Base-by-base conservation (phyloP, 352 stramenopile genomes). In the Nannochloropsis limnetica region DNA sequence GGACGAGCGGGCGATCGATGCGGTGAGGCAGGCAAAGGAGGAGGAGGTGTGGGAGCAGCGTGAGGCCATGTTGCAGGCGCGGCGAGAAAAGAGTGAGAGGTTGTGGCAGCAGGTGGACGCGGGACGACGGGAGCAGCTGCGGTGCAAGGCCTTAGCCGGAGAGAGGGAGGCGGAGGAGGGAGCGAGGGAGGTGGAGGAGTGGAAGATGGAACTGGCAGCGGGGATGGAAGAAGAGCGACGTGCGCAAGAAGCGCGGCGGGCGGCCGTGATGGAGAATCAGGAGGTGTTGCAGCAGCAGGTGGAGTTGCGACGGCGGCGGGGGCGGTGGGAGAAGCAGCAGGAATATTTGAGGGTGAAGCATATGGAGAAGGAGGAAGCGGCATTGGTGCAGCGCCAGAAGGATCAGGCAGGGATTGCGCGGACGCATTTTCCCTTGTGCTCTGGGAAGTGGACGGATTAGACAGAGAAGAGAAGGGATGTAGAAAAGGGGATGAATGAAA, bases 41-140 rank as follows among this genome's bases (percentile, higher is more conserved):
- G 61, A 74, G 4, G 61, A 74, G 61, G 61, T 74, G n/a, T 74
- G 61, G 61, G 61, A 74, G 61, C 61, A 74, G 11, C 61, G 61
- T 0, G 61, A 74, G 20, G 61, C 61, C 8, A 29, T 23, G 3
- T 74, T 74, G 11, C 61, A 74, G 61, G 61, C n/a, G 61, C 61
- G 61, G 61, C 2, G 11, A 74, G n/a, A 25, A 22, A 74, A 74
- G n/a, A 3, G 11, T 11, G 25, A 74, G 61, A 29, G n/a, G n/a
- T 29, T 74, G 4, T 74, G 61, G 61, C 25, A 31, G 25, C n/a
- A 74, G 61, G 25, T 74, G 5, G 61, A 74, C n/a, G 61, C 61
- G 61, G 8, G n/a, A 9, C 2, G 61, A 23, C 61, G 22, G 11
- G n/a, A 74, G 25, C 61, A 25, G 25, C 1, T 74, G n/a, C 61